Base-by-base conservation (phyloP, 768 basidiomycete species). In the Lactifluus rugatus region DNA sequence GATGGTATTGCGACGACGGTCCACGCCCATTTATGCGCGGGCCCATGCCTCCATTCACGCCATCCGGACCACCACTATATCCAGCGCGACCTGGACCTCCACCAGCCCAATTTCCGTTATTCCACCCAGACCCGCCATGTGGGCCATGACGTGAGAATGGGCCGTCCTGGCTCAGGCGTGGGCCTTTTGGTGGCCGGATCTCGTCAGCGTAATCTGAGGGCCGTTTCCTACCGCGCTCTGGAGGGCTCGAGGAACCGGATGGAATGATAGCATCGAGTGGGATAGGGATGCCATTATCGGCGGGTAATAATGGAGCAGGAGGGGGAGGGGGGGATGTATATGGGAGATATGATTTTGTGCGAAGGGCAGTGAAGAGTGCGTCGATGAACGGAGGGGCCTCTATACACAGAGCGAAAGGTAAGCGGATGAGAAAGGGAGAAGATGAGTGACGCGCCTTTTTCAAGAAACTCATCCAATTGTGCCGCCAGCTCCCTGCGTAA, bases 381-480 rank as follows among this genome's bases (percentile, higher is more conserved):
- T 91, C 83, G 61, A 95, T 85, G 73, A 97, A 97, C 52, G 75
- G 72, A 52, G 73, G 71, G 66, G 78, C 85, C 78, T 93, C 85
- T 79, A 72, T 52, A 64, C 46, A 39, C 14, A 25, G 17, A 58
- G 50, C 56, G 53, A 52, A 34, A 31, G 46, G 56, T 52, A 13
- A 54, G 51, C 42, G 56, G 51, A 62, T 23, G 54, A 44, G 50
- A 57, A 54, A 60, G 19, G 36, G 65, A 17, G 17, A 56, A 39
- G 44, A 56, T 2, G 21, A 16, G 32, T 26, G 44, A 46, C 78
- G 59, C 58, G 89, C 93, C 87, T 73, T 88, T 86, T 74, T 95
- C 93, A 25, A 98, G 78, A 70, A 98, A 98, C 71, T 96, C 94
- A 54, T 87, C 87, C 54, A 97, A 76, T 68, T 96, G 91, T 0